Conservation (phyloP, 202 grass and related monocot species). For the Cymbopogon flexuosus region DNA sequence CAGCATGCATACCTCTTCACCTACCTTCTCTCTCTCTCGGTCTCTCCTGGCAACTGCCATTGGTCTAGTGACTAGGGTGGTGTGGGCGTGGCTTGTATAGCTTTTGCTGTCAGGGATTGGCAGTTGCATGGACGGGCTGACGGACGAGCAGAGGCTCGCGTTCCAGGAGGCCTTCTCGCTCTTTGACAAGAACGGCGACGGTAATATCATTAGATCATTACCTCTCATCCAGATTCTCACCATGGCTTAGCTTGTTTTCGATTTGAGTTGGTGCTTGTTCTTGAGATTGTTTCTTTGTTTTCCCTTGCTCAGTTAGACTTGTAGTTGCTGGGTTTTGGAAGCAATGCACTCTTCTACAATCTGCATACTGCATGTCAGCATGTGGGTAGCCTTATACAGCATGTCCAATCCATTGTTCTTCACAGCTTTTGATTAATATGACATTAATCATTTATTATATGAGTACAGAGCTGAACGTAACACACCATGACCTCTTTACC, state of each 20-base stretch:
- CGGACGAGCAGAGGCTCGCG: constrained; percentile 51
- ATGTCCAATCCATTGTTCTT: background rate
- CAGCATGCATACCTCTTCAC: background rate
- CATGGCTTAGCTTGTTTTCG: background rate
- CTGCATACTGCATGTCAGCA: background rate
- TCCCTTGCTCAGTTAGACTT: background rate
- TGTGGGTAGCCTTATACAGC: background rate
- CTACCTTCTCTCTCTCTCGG: background rate
- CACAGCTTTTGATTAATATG: no score
- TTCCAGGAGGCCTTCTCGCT: constrained; percentile 62
- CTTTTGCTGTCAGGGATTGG: background rate
- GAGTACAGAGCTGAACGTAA: no score
- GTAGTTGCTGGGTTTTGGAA: background rate
- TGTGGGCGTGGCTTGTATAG: background rate
- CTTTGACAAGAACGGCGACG: constrained; percentile 75
- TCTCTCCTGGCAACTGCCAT: background rate
- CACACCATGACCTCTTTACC: no score
- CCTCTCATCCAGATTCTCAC: background rate
- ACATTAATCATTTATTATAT: no score
- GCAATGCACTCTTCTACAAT: constrained; percentile 1
- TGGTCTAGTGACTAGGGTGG: background rate
- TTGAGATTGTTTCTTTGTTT: background rate
- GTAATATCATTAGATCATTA: constrained; percentile 9
- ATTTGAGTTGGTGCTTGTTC: constrained; percentile 1
- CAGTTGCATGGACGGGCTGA: constrained; percentile 54